A percentile compares a stretch with the other conserved stretches of the same genome.
phyloP scores from a whole-genome alignment of 106 monocot genomes.

The Phalaenopsis equestris region DNA sequence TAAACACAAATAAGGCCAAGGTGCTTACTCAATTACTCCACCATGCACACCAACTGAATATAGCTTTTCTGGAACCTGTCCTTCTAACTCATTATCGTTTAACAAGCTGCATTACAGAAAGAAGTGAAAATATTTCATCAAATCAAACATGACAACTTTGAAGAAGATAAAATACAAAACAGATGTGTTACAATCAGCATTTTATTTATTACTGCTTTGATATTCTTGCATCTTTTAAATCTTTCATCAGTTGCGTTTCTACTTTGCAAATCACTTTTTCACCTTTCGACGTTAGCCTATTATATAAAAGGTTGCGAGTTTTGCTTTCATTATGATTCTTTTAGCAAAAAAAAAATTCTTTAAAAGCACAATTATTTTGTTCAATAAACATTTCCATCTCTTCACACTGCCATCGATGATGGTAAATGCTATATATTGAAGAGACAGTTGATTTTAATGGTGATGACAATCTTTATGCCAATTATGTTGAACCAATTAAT shows the following conservation, averaged over 20 bases:
- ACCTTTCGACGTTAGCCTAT: neutral
- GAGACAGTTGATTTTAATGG: too few relatives aligned
- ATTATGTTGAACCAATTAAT: too few relatives aligned
- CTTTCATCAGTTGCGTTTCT: neutral
- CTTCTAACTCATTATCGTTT: constrained; percentile 81
- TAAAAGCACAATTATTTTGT: neutral
- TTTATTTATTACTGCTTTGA: neutral
- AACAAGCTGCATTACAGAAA: constrained; percentile 47
- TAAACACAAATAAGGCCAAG: neutral
- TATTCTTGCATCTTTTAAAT: neutral
- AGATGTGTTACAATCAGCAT: neutral
- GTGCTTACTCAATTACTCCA: constrained; percentile 85
- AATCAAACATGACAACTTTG: neutral
- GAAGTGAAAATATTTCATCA: neutral
- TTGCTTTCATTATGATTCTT: neutral
- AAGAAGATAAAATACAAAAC: neutral
- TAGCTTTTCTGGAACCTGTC: constrained; percentile 91
- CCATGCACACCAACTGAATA: constrained; percentile 96
- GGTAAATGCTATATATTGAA: too few relatives aligned
- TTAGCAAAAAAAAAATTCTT: neutral
- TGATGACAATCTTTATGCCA: too few relatives aligned
- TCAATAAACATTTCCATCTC: too few relatives aligned
- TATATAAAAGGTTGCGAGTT: neutral
- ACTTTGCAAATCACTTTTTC: neutral
- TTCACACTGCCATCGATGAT: too few relatives aligned